Percentiles rank a stretch among this genome's conserved stretches.
phyloP scores from a whole-genome alignment of 768 basidiomycete species.

The Agaricus blazei region DNA sequence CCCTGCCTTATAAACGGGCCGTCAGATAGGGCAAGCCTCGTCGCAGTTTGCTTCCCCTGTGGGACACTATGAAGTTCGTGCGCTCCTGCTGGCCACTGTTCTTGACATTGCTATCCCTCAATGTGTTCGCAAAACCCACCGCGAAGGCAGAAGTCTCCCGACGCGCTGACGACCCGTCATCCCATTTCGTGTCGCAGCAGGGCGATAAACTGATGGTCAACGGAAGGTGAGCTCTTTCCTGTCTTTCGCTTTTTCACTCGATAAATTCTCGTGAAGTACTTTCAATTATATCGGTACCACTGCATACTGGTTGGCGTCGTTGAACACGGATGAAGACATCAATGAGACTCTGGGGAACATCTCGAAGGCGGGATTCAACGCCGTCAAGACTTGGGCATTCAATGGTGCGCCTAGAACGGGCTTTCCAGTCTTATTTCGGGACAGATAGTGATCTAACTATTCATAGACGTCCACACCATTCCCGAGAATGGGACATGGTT shows the following conservation, averaged over 20 bases:
- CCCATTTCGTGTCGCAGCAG: conserved; percentile 37
- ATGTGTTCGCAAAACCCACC: conserved; percentile 17
- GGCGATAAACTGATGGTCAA: conserved; percentile 48
- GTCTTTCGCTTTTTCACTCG: background rate
- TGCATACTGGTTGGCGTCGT: conserved; percentile 58
- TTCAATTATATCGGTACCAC: conserved; percentile 44
- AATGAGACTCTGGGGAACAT: conserved; percentile 54
- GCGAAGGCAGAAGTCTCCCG: conserved; percentile 27
- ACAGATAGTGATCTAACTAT: background rate
- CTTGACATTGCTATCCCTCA: conserved; percentile 16
- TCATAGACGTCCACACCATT: conserved; percentile 44
- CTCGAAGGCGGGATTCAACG: conserved; percentile 47
- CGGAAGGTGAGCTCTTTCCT: conserved; percentile 35
- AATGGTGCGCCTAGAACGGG: conserved; percentile 39
- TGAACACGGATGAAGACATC: conserved; percentile 55
- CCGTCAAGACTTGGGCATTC: conserved; percentile 68
- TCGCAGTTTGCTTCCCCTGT: background rate
- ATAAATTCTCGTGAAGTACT: conserved; percentile 14
- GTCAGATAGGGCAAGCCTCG: too few relatives aligned
- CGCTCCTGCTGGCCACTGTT: conserved; percentile 15
- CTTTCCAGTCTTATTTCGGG: background rate
- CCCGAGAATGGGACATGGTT: conserved; percentile 61
- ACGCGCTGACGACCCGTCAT: conserved; percentile 18
- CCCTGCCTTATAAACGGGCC: conserved; percentile 2
- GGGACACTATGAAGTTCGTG: conserved; percentile 10